These are phyloP conservation scores for Pascua guehoae DNA, from an alignment of 1,284 basidiomycete species.

Conservation along the genomic window DNA sequence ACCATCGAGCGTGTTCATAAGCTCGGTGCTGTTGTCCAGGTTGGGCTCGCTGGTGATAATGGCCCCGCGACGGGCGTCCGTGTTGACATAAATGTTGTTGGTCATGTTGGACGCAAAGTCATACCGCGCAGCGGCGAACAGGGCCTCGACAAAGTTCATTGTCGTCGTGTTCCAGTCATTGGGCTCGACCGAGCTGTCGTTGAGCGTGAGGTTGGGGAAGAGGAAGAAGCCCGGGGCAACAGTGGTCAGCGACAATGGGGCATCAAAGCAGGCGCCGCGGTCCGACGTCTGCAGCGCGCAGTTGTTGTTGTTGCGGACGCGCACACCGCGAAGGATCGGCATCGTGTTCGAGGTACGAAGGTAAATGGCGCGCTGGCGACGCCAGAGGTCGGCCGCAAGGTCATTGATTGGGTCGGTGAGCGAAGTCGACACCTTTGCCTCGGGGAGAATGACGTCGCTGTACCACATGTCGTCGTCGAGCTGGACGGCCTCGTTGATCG, in stretches of 20 bases:
- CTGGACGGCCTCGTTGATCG: conserved; percentile 8
- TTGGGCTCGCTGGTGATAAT: background rate
- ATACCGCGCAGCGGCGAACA: conserved; percentile 19
- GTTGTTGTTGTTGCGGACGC: conserved; percentile 13
- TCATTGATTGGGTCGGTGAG: conserved; percentile 7
- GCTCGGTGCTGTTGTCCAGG: conserved; percentile 8
- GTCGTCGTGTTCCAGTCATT: conserved; percentile 11
- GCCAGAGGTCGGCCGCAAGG: conserved; percentile 18
- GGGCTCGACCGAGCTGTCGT: background rate
- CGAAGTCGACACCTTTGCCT: conserved; percentile 3
- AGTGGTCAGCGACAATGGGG: conserved; percentile 6
- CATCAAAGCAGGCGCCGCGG: conserved; percentile 12
- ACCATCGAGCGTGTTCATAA: conserved; percentile 9
- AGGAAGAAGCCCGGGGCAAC: conserved; percentile 14
- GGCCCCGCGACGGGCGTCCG: background rate
- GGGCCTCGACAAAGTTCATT: conserved; percentile 15
- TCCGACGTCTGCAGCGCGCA: conserved; percentile 12
- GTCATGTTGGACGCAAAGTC: conserved; percentile 22
- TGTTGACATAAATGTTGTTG: conserved; percentile 16
- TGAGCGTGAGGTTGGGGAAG: conserved; percentile 14
- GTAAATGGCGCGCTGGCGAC: conserved; percentile 14
- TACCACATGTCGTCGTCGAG: conserved; percentile 15
- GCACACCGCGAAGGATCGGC: conserved; percentile 11
- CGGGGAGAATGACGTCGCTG: conserved; percentile 9
- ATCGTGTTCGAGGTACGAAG: background rate